Evolutionary conservation across 805 yeast species (phyloP), one percentile per base, ranked within the genome.

Genomic region (Teunomyces pallodes): DNA sequence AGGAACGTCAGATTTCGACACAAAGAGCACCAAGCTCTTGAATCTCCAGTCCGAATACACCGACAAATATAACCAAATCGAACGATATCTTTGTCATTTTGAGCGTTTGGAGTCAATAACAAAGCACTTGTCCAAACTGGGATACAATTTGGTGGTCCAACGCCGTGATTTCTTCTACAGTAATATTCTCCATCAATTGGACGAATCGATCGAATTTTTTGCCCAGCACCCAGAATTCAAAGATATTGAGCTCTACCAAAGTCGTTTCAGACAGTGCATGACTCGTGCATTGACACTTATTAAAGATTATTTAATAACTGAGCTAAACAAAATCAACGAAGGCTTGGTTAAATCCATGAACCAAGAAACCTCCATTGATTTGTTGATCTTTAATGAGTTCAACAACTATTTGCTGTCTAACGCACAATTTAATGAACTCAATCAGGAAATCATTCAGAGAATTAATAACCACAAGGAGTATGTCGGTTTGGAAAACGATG

Each of bases 181-280:
- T 17, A 66, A 70, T 4, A 69, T 72, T 3, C 64, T 92, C 45
- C 50, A 45, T 1, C 80, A 81, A 45, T 69, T 92, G 43, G 96
- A 90, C 59, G 69, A 66, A 12, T 88, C 95, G 31, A 65, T 91
- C 33, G 66, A 59, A 2, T 91, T 88, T 61, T 74, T 84, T 4
- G 71, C 75, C 7, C 66, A 69, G 2, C 83, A 83, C 48, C 51
- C 60, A 4, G 51, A 60, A 8, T 86, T 86, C 58, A 83, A 80
- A 59, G 96, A 90, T 46, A 71, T 80, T 9, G 92, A 83, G 26
- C 60, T 81, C 1, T 90, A 87, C 61, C 77, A 76, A 42, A 80
- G 83, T 53, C 78, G 91, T 49, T 89, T 88, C 67, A 81, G 87
- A 52, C 95, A 88, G 57, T 88, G 96, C 58, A 75, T 90, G 77